phyloP scores from a whole-genome alignment of 2,329 filamentous ascomycete genomes.

The Sporothrix euskadiensis region DNA sequence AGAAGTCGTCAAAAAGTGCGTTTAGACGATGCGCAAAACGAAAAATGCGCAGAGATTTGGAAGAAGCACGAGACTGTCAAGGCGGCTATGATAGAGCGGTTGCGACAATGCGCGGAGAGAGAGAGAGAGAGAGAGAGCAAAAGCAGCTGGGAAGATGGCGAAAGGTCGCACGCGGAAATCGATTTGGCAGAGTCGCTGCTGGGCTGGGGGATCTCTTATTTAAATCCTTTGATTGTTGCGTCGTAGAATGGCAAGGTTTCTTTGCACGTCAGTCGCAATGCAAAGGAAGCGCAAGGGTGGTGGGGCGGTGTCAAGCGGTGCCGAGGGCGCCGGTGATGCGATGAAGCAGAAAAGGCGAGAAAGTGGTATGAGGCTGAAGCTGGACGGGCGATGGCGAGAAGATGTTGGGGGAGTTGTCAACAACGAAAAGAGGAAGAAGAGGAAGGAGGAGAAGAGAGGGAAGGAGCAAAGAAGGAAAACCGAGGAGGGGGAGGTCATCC shows the following conservation, averaged over 20 bases:
- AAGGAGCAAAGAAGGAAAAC: neutral
- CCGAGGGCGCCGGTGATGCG: constrained; percentile 1
- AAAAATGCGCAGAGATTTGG: neutral
- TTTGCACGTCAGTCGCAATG: neutral
- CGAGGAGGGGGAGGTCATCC: neutral
- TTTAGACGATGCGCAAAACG: neutral
- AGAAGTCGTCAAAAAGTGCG: neutral
- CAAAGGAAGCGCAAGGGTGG: constrained; percentile 7
- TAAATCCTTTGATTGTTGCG: neutral
- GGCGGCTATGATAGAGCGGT: neutral
- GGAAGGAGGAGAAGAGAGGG: neutral
- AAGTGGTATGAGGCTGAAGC: neutral
- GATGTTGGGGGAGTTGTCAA: neutral
- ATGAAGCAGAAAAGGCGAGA: neutral
- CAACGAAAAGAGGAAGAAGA: neutral
- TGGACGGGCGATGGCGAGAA: neutral
- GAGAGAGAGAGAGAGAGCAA: neutral
- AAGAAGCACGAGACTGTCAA: neutral
- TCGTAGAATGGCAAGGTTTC: constrained; percentile 5
- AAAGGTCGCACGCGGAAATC: neutral
- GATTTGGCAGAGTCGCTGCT: neutral
- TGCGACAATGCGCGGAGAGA: constrained; percentile 1
- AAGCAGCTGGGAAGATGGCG: neutral
- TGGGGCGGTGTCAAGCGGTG: constrained; percentile 15
- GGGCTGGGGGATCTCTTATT: neutral